phyloP scores from a whole-genome alignment of 495 filamentous ascomycete species.

The Penicillium antarcticum region DNA sequence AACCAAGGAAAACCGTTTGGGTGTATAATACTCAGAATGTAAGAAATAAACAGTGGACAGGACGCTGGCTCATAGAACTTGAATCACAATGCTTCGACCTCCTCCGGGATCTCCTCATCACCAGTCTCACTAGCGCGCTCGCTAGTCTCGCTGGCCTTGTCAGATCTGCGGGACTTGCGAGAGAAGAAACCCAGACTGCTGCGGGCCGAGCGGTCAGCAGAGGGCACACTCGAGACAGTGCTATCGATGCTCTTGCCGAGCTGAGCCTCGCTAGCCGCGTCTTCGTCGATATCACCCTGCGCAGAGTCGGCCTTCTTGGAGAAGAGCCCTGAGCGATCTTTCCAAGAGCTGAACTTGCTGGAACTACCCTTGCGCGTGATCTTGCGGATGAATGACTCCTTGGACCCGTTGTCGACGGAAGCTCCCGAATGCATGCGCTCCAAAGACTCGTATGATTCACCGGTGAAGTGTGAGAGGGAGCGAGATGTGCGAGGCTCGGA shows the following conservation, averaged over 20 bases:
- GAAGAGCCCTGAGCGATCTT: slow-evolving; percentile 60
- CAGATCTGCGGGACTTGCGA: slow-evolving; percentile 46
- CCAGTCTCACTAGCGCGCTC: slow-evolving; percentile 47
- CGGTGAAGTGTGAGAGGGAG: slow-evolving; percentile 58
- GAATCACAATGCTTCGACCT: slow-evolving; percentile 12
- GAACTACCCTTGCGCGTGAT: slow-evolving; percentile 77
- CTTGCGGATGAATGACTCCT: slow-evolving; percentile 66
- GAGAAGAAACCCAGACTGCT: slow-evolving; percentile 50
- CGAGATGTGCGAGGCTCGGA: slow-evolving; percentile 61
- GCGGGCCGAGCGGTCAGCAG: slow-evolving; percentile 42
- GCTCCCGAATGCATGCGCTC: slow-evolving; percentile 66
- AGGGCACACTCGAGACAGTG: slow-evolving; percentile 39
- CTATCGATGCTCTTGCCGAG: slow-evolving; percentile 50
- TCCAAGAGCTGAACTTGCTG: slow-evolving; percentile 74
- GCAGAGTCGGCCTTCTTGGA: slow-evolving; percentile 59
- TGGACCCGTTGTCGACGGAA: slow-evolving; percentile 58
- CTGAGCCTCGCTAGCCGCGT: slow-evolving; percentile 40
- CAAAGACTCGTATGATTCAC: slow-evolving; percentile 73
- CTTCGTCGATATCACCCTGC: slow-evolving; percentile 50
- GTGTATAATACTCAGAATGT: slow-evolving; percentile 4
- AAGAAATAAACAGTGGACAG: slow-evolving; percentile 8
- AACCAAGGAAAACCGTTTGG: not conserved
- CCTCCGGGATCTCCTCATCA: slow-evolving; percentile 44
- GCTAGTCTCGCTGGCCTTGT: slow-evolving; percentile 44
- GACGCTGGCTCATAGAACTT: slow-evolving; percentile 8